Evolutionary conservation across 306 rosid genomes (phyloP).

Genomic region (Lathyrus oleraceus): DNA sequence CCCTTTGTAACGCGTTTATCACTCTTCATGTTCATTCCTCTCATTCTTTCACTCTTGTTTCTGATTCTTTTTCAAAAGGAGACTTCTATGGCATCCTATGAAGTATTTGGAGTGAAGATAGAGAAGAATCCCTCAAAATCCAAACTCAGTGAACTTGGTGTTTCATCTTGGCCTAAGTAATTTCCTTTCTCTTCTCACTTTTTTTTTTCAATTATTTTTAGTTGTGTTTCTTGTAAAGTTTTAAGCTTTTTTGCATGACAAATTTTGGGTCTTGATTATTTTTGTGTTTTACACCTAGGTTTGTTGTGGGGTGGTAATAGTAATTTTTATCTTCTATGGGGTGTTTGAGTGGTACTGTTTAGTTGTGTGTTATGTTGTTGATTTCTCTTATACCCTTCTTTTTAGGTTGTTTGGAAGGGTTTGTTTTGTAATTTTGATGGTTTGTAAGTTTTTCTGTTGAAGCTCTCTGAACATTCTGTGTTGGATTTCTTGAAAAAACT

Average conservation of each 20-base stretch:
- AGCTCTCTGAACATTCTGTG: background rate
- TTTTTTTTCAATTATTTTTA: background rate
- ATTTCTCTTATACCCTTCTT: background rate
- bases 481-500: constrained; percentile 7
- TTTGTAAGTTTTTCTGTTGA: constrained; percentile 1
- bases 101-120: constrained; percentile 73
- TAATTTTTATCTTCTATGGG: background rate
- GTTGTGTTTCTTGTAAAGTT: constrained; percentile 18
- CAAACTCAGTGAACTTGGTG: constrained; percentile 66
- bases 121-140: constrained; percentile 72
- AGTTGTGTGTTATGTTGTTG: constrained; percentile 10
- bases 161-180: constrained; percentile 74
- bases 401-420: background rate
- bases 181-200: background rate
- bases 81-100: constrained; percentile 47
- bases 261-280: constrained; percentile 30
- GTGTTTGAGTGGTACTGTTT: background rate
- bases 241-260: constrained; percentile 22
- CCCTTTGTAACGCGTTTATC: constrained; percentile 24
- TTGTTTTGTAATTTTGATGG: background rate
- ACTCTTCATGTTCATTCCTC: constrained; percentile 34
- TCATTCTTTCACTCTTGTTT: constrained; percentile 36
- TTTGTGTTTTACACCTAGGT: background rate
- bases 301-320: constrained; percentile 4
- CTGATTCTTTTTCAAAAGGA: constrained; percentile 20